phyloP scores from a whole-genome alignment of 2,329 filamentous ascomycete species.

The Monascus ruber region DNA sequence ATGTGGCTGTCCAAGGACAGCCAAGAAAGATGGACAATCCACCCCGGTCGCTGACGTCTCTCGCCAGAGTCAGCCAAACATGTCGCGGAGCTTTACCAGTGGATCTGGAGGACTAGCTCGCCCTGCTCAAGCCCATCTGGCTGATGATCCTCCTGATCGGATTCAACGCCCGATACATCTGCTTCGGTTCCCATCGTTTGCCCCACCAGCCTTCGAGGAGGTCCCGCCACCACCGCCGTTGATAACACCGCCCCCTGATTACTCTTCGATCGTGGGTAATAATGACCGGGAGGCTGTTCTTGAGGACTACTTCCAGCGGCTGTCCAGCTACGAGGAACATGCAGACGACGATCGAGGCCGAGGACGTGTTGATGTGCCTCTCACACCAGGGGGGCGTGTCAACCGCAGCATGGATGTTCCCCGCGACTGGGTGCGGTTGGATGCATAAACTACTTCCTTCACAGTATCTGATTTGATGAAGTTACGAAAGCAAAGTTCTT shows the following conservation, averaged over 20 bases:
- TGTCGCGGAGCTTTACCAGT: conserved; percentile 28
- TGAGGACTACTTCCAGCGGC: conserved; percentile 75
- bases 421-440: conserved; percentile 41
- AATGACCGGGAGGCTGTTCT: conserved; percentile 55
- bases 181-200: conserved; percentile 71
- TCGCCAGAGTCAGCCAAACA: conserved; percentile 8
- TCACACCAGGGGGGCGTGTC: conserved; percentile 52
- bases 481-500: neutral
- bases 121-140: conserved; percentile 40
- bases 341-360: conserved; percentile 41
- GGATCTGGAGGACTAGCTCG: conserved; percentile 30
- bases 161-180: conserved; percentile 67
- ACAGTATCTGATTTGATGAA: conserved; percentile 1
- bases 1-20: conserved; percentile 58
- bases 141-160: conserved; percentile 34
- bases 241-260: conserved; percentile 73
- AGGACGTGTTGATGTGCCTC: conserved; percentile 44
- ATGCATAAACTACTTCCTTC: conserved; percentile 16
- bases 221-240: conserved; percentile 63
- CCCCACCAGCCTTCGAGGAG: conserved; percentile 76
- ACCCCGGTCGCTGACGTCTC: conserved; percentile 9
- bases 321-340: conserved; percentile 56
- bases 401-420: conserved; percentile 55
- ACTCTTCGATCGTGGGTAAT: conserved; percentile 64
- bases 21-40: conserved; percentile 25